A percentile compares a stretch with the other conserved stretches of the same genome.
phyloP scores from a whole-genome alignment of 257 asterid species.

The Solanum lignicaule region DNA sequence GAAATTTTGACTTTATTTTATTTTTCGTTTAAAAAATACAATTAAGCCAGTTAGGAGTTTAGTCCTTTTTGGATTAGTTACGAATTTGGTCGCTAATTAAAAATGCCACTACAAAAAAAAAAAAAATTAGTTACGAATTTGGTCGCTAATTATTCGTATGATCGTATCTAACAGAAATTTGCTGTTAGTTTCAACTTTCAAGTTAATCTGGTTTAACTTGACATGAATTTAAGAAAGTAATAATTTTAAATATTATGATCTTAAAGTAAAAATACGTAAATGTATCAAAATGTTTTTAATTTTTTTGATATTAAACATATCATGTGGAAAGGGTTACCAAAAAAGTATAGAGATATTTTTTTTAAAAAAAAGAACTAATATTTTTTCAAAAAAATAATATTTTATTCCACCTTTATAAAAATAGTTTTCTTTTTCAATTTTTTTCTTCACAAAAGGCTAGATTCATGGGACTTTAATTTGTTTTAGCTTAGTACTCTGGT shows the following conservation, averaged over 20 bases:
- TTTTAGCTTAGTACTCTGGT: not conserved
- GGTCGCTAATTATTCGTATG: not conserved
- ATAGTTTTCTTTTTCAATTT: not conserved
- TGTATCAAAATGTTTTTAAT: rapidly evolving
- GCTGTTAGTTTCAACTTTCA: not conserved
- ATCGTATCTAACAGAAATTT: not conserved
- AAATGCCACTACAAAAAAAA: not conserved
- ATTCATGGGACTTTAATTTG: not conserved
- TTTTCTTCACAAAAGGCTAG: not conserved
- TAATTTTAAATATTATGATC: not conserved
- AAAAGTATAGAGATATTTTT: not conserved
- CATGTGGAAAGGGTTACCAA: rapidly evolving
- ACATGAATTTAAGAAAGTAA: not conserved
- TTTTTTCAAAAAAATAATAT: not conserved
- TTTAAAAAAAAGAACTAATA: rapidly evolving
- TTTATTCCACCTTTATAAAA: not conserved
- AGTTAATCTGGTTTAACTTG: not conserved
- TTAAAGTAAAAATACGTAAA: not conserved
- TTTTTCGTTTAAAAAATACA: not conserved
- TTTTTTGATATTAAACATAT: not conserved
- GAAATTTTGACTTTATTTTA: not conserved
- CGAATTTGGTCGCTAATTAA: not conserved
- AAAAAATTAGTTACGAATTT: not conserved
- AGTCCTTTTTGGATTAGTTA: not conserved
- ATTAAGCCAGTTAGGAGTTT: not conserved